Conservation (phyloP, 306 rosid genomes). For the Sindora glabra region DNA sequence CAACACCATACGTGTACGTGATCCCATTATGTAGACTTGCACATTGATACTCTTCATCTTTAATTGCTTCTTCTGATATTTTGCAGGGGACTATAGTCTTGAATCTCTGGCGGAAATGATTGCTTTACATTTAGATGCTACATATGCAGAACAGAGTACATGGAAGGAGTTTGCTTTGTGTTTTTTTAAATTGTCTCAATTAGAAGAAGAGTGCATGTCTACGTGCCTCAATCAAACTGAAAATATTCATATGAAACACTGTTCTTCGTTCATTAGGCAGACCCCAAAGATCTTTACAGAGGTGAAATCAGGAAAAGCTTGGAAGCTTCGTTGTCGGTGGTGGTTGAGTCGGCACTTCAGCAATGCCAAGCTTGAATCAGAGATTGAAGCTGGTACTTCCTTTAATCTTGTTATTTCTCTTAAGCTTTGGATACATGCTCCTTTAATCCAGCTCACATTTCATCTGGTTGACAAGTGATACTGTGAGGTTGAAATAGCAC, state of each 20-base stretch:
- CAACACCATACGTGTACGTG: too few species aligned
- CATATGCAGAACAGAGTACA: constrained; percentile 40
- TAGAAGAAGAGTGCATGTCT: constrained; percentile 56
- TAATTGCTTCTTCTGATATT: constrained; percentile 13
- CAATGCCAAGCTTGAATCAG: constrained; percentile 30
- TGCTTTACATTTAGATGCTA: constrained; percentile 70
- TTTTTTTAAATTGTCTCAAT: constrained; percentile 41
- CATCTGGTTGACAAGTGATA: not conserved
- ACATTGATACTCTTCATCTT: too few species aligned
- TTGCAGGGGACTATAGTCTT: constrained; percentile 56
- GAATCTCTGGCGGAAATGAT: constrained; percentile 64
- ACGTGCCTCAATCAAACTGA: constrained; percentile 21
- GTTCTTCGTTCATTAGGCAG: constrained; percentile 11
- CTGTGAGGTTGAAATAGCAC: not conserved
- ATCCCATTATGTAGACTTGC: too few species aligned
- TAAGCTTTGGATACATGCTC: too few species aligned
- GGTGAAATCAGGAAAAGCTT: constrained; percentile 37
- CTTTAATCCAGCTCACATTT: too few species aligned
- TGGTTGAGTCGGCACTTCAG: constrained; percentile 65
- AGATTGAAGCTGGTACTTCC: constrained; percentile 46
- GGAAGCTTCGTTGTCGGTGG: constrained; percentile 79
- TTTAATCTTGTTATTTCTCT: not conserved
- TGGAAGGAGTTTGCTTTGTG: constrained; percentile 67
- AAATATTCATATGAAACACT: constrained; percentile 2
- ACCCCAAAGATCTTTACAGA: constrained; percentile 46